Evolutionary conservation across 2,329 filamentous ascomycete genomes (phyloP), one percentile per base, ranked within the genome.

Genomic region (Cryphonectria parasitica): DNA sequence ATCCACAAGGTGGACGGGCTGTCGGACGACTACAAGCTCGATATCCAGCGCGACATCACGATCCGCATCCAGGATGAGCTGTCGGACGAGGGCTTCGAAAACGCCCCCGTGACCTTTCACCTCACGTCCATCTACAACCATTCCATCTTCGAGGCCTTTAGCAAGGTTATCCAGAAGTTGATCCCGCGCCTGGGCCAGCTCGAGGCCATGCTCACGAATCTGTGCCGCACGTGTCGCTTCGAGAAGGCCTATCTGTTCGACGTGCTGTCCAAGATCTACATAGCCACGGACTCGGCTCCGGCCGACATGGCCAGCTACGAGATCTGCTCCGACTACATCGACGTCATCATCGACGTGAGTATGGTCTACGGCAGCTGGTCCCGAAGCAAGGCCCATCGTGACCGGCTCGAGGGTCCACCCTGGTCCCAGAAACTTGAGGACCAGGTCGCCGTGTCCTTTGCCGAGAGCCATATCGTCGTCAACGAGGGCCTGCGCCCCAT

Each of bases 1-100:
- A 97, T 99, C 76, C 96, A 99, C 87, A 99, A 99, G 81, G 95
- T 98, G 45, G 96, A 99, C 79, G 95, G 95, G n/a, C 86, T 99
- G 22, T 96, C 93, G 39, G 96, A 98, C 75, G 96, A 99, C 80
- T 98, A 96, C 85, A 95, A 96, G 78, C 90, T 95, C 71, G 96
- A 99, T 77, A 97, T 97, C 25, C 96, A 97, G 83, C 92, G 96
- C 71, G 96, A 99, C 81, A 97, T 99, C 74, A 95, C 95, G 67
- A 97, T 98, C 79, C 91, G 94, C 54, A 97, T 98, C 73, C 94
- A 97, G 77, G 96, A 99, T 79, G 96, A 99, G 80, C 89, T 99
- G 43, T 95, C 92, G 15, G 96, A 99, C 79, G 89, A 94, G 72
- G 95, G 95, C 17, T 93, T 97, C 78, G 95, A 97, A 78, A 97